Conservation (phyloP, 2,329 filamentous ascomycete genomes). For the Rosellinia necatrix region DNA sequence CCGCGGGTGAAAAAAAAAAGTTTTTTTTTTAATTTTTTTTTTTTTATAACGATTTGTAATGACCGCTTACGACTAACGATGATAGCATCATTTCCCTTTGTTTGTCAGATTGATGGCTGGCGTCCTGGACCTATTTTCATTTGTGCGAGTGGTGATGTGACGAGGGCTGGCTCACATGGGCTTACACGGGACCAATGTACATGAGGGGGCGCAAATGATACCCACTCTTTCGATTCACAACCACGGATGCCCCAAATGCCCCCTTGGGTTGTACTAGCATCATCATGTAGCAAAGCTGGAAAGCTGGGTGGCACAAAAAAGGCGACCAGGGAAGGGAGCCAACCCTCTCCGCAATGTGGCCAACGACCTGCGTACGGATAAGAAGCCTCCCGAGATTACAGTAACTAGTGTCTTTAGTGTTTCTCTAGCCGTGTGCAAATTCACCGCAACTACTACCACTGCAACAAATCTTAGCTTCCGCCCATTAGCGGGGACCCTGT, state of each 20-base stretch:
- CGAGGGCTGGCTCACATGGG: conserved; percentile 20
- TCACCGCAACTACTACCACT: conserved; percentile 9
- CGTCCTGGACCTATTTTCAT: conserved; percentile 21
- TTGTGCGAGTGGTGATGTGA: conserved; percentile 17
- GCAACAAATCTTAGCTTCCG: background rate
- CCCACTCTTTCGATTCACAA: conserved; percentile 21
- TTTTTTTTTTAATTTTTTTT: too few species aligned
- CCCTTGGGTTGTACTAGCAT: conserved; percentile 24
- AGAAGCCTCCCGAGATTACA: conserved; percentile 24
- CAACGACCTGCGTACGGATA: conserved; percentile 23
- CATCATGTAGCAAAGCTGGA: conserved; percentile 21
- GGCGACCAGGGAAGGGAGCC: conserved; percentile 4
- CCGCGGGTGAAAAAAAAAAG: conserved; percentile 37
- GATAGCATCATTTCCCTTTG: conserved; percentile 22
- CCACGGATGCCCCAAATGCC: conserved; percentile 11
- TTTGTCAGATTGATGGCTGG: conserved; percentile 26
- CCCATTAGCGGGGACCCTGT: background rate
- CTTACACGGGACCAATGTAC: conserved; percentile 23
- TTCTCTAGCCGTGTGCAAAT: conserved; percentile 19
- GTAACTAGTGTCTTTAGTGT: conserved; percentile 24
- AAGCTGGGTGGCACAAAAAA: conserved; percentile 13
- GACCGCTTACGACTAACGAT: conserved; percentile 30
- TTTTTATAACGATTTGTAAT: conserved; percentile 34
- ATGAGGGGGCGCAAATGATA: conserved; percentile 24
- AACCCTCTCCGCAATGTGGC: conserved; percentile 13